Base-by-base conservation (phyloP, 257 asterid species). In the Solanum appendiculatum region DNA sequence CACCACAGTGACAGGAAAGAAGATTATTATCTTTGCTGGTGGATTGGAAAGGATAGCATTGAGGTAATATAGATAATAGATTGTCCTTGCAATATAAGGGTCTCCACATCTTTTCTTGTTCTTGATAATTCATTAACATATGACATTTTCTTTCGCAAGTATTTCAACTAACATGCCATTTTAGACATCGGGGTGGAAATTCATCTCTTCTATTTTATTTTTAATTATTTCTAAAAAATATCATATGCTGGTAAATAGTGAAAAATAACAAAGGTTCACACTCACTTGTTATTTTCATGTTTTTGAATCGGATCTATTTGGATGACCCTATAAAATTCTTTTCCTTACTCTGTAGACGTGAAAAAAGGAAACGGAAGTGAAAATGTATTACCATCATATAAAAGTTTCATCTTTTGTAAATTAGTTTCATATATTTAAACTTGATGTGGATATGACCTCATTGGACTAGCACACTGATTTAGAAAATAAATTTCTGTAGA, bases 1-100 rank as follows among this genome's bases (percentile, higher is more conserved):
- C 98, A 94, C 89, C 92, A 96, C 68, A 87, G 90, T 89, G 99
- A 97, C 88, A 93, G 94, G 93, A 97, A 94, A 92, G 99, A 97
- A 87, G 99, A 97, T 88, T 92, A 92, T 89, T 96, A 93, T 93
- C 92, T 97, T 89, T 95, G 98, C 91, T 93, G 88, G 90, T 97
- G 99, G 99, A 92, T 96, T 85, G 99, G 99, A 44, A 97, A 96
- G 92, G 99, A 97, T 90, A 96, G 99, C 89, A 63, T 93, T 70
- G 96, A 97, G 99, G 99, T 97, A 92, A 77, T 66, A 66, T 63
- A 66, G 46, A 11, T 86, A 58, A 66, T 63, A 66, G 46, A 11
- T 86, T 86, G 75, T 72, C 39, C 56, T 14, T 39, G 15, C 60
- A 48, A 66, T 86, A 58, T 69, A 29, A 21, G 63, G 27, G 64